Evolutionary conservation across 257 asterid genomes (phyloP), one percentile per base, ranked within the genome.

Genomic region (Solanum lycopersicoides): DNA sequence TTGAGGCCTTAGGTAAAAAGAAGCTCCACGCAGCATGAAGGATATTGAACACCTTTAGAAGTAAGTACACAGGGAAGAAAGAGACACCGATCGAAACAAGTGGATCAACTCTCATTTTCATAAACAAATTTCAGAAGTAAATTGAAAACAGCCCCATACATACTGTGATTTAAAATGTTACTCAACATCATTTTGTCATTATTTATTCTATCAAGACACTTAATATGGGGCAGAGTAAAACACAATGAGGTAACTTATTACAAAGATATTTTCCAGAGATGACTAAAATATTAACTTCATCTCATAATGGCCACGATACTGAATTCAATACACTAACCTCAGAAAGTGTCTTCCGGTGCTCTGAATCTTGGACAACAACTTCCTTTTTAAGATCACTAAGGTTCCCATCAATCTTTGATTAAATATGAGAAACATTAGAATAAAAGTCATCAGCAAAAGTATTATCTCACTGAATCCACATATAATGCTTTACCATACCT

Each of bases 261-360:
- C 84, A 80, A 45, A 16, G 42, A 32, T 28, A 80, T 80, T 80
- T 23, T 80, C 85, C 68, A 47, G 85, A 47, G 45, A 5, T 82
- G 60, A 30, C 41, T 47, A 69, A 82, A 80, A n/a, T 50, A 80
- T 47, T 56, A 16, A 50, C 30, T 50, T 50, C 85, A 50, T 82
- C 44, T 82, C n/a, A 86, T 35, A 32, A 69, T 86, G 56, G 68
- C 68, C 82, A 76, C 53, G 39, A 41, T 75, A 23, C 76, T 25
- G 45, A 85, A 69, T 44, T 63, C 59, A 73, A 73, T 71, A 20
- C 65, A 83, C 90, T 90, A 88, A 96, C 99, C 98, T 96, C 99
- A 50, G 94, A 90, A 86, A 97, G 99, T 86, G 99, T 97, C 90
- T 91, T 95, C 83, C 96, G 94, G 93, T 97, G 99, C 94, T 92